These are phyloP conservation scores for Tetradesmus obliquus DNA, from an alignment of 139 green algal species.

Conservation along the genomic window DNA sequence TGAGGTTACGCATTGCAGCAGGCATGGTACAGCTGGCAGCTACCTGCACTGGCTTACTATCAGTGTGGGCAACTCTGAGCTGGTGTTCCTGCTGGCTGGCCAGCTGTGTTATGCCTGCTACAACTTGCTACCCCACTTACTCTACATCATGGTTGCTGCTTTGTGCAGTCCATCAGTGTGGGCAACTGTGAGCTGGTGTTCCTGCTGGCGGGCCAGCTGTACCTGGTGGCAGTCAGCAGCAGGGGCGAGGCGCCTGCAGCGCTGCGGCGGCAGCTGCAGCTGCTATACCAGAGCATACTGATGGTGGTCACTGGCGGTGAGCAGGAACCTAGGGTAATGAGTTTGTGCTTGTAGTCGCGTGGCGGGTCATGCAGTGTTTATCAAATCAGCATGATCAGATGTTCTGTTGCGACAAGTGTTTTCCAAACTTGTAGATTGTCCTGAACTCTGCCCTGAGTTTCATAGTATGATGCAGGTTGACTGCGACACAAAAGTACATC, in stretches of 20 bases:
- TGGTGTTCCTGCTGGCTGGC: background rate
- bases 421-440: too few relatives aligned
- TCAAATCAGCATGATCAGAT: too few relatives aligned
- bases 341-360: background rate
- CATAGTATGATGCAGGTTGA: too few relatives aligned
- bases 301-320: constrained; percentile 61
- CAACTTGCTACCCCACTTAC: too few relatives aligned
- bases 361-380: background rate
- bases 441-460: too few relatives aligned
- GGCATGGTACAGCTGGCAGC: too few relatives aligned
- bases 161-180: constrained; percentile 55
- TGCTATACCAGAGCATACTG: constrained; percentile 70
- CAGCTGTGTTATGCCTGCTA: constrained; percentile 43
- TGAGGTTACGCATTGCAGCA: too few relatives aligned
- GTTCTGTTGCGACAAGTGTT: too few relatives aligned
- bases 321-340: background rate
- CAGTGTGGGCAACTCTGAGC: background rate
- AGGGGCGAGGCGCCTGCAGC: constrained; percentile 62
- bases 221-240: constrained; percentile 71
- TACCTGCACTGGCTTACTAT: too few relatives aligned
- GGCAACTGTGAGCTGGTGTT: constrained; percentile 79
- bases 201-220: constrained; percentile 69
- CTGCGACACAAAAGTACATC: too few relatives aligned
- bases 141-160: too few relatives aligned
- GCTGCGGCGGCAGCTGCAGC: constrained; percentile 70